Conservation (phyloP, 2,329 filamentous ascomycete genomes). For the Fusarium keratoplasticum region DNA sequence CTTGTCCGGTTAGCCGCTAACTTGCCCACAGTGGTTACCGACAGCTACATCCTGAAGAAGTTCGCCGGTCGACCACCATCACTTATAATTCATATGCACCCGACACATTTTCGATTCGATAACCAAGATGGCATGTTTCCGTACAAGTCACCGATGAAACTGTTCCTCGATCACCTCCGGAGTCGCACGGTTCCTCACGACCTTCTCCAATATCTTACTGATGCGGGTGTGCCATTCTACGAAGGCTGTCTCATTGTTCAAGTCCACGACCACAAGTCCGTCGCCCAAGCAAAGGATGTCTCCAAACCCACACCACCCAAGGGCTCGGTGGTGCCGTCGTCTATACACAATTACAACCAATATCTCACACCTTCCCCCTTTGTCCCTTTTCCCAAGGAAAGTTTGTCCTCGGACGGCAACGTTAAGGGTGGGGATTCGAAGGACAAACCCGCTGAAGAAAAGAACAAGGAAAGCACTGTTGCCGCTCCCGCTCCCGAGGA, state of each 20-base stretch:
- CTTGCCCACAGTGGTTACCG: constrained; percentile 71
- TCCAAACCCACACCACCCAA: constrained; percentile 62
- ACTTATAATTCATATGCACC: constrained; percentile 85
- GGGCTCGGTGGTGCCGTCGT: constrained; percentile 76
- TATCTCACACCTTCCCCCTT: constrained; percentile 92
- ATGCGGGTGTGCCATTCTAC: constrained; percentile 83
- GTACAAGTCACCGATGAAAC: constrained; percentile 91
- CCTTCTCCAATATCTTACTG: constrained; percentile 81
- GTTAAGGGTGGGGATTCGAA: constrained; percentile 53
- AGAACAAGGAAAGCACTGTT: constrained; percentile 70
- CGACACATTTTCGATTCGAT: constrained; percentile 90
- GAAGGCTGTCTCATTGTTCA: constrained; percentile 96
- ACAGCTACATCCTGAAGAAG: constrained; percentile 84
- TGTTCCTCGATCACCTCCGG: constrained; percentile 81
- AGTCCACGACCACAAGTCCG: constrained; percentile 86
- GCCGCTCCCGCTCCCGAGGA: constrained; percentile 63
- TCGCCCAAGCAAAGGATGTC: constrained; percentile 70
- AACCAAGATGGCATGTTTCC: constrained; percentile 92
- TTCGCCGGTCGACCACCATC: constrained; percentile 82
- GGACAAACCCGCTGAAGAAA: constrained; percentile 46
- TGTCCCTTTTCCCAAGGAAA: constrained; percentile 77
- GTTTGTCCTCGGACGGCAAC: constrained; percentile 52
- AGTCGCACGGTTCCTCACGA: constrained; percentile 88
- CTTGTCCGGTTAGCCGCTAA: constrained; percentile 30
- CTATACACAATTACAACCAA: constrained; percentile 91